phyloP scores from a whole-genome alignment of 108 stramenopile species.

The Nitzschia sp. region DNA sequence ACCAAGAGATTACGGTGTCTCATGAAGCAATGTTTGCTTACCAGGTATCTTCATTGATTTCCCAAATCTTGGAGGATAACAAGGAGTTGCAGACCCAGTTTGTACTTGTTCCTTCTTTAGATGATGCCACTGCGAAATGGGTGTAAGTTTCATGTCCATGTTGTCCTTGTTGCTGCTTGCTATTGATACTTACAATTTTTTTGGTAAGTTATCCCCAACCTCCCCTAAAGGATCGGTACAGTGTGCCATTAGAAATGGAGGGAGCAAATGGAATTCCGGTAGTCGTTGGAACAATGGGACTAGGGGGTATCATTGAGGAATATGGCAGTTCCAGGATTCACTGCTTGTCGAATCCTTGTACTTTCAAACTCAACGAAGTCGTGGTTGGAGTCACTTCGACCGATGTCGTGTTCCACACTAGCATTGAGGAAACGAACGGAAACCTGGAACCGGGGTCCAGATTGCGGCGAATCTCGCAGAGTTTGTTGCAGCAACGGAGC shows the following conservation, averaged over 20 bases:
- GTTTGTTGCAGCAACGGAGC: slow-evolving; percentile 88
- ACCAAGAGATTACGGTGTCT: slow-evolving; percentile 54
- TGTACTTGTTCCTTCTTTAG: slow-evolving; percentile 90
- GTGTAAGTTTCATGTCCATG: slow-evolving; percentile 56
- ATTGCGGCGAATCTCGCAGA: slow-evolving; percentile 83
- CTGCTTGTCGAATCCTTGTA: slow-evolving; percentile 88
- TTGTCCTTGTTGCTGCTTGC: too few relatives aligned
- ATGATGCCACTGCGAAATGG: slow-evolving; percentile 89
- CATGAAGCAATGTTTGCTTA: slow-evolving; percentile 81
- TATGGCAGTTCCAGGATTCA: slow-evolving; percentile 58
- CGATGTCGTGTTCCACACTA: slow-evolving; percentile 86
- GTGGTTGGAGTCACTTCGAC: slow-evolving; percentile 85
- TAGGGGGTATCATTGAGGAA: slow-evolving; percentile 37
- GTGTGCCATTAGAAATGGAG: slow-evolving; percentile 35
- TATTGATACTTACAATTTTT: slow-evolving; percentile 1
- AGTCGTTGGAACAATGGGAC: slow-evolving; percentile 58
- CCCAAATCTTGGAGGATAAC: slow-evolving; percentile 47
- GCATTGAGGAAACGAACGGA: slow-evolving; percentile 76
- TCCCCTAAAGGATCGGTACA: slow-evolving; percentile 66
- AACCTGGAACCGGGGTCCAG: slow-evolving; percentile 68
- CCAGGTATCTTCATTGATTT: slow-evolving; percentile 58
- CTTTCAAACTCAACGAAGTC: slow-evolving; percentile 84
- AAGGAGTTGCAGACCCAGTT: slow-evolving; percentile 76
- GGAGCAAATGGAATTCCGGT: slow-evolving; percentile 43
- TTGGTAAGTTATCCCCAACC: slow-evolving; percentile 69